Percentiles rank a stretch among this genome's conserved stretches.
Evolutionary conservation across 345 rosid species (phyloP).

Genomic region (Sisymbrium irio): DNA sequence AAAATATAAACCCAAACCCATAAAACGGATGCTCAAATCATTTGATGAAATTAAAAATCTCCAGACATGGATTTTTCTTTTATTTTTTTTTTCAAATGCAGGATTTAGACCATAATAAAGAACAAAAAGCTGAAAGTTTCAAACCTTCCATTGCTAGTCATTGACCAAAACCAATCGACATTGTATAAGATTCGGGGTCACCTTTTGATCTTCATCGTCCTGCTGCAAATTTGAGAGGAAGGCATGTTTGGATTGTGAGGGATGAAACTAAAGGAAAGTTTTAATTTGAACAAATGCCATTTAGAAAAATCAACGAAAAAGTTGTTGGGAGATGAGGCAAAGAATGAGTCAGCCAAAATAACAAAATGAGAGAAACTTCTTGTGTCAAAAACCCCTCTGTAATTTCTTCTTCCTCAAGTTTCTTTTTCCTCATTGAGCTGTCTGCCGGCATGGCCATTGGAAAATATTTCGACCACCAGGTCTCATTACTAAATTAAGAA

Average conservation of each 20-base stretch:
- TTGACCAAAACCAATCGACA: constrained; percentile 22
- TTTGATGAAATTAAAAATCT: neutral
- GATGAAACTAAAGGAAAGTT: neutral
- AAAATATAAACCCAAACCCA: neutral
- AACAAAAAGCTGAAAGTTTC: constrained; percentile 3
- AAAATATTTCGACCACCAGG: neutral
- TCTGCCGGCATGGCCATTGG: constrained; percentile 28
- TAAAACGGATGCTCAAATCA: neutral
- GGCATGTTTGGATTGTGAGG: constrained; percentile 3
- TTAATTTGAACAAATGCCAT: neutral
- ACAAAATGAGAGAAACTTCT: neutral
- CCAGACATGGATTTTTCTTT: neutral
- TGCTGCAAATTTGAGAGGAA: constrained; percentile 7
- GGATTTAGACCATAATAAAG: neutral
- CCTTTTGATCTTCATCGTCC: constrained; percentile 10
- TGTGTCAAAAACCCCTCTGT: constrained; percentile 10
- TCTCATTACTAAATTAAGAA: constrained; percentile 13
- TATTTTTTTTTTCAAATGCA: neutral
- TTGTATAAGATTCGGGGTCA: constrained; percentile 1
- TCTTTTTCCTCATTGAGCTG: constrained; percentile 5
- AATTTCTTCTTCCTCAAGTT: constrained; percentile 21
- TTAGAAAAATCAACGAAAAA: neutral
- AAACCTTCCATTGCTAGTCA: neutral
- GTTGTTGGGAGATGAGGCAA: constrained; percentile 23
- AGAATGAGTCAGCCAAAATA: constrained; percentile 29